Percentiles rank a stretch among this genome's conserved stretches.
These are phyloP conservation scores for Saturnispora sekii DNA, from an alignment of 805 yeast genomes.

Conservation along the genomic window DNA sequence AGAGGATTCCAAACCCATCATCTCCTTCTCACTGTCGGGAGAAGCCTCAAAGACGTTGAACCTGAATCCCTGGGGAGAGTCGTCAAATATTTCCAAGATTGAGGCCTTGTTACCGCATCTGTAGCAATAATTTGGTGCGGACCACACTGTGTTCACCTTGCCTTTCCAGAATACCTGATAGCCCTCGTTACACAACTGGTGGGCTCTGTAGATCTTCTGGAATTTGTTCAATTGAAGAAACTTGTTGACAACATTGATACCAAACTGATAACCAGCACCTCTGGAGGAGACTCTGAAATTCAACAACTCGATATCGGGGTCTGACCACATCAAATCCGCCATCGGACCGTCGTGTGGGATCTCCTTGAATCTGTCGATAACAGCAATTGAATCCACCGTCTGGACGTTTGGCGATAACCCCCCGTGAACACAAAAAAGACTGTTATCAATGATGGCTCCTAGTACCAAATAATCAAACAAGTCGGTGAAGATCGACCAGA, in stretches of 20 bases:
- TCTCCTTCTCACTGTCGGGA: constrained; percentile 74
- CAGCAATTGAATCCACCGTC: constrained; percentile 81
- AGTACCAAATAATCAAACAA: constrained; percentile 84
- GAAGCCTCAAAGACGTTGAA: constrained; percentile 97
- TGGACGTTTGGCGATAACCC: constrained; percentile 94
- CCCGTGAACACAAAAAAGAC: constrained; percentile 92
- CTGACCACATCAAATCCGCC: constrained; percentile 99
- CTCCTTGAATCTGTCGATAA: constrained; percentile 86
- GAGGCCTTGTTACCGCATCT: constrained; percentile 96
- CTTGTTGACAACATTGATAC: constrained; percentile 79
- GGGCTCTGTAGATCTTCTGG: constrained; percentile 83
- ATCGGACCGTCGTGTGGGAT: constrained; percentile 99
- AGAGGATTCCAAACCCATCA: constrained; percentile 27
- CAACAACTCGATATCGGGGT: constrained; percentile 74
- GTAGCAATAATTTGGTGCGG: constrained; percentile 96
- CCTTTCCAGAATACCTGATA: constrained; percentile 88
- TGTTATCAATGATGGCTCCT: constrained; percentile 83
- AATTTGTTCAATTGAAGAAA: constrained; percentile 71
- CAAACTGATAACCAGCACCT: constrained; percentile 98
- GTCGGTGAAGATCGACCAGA: constrained; percentile 88
- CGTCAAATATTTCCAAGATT: constrained; percentile 69
- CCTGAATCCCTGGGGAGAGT: constrained; percentile 43
- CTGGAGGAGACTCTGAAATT: constrained; percentile 87
- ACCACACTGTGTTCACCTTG: constrained; percentile 92
- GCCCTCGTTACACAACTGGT: constrained; percentile 95